Evolutionary conservation across 768 basidiomycete species (phyloP).

Genomic region (Favolaschia claudopus): DNA sequence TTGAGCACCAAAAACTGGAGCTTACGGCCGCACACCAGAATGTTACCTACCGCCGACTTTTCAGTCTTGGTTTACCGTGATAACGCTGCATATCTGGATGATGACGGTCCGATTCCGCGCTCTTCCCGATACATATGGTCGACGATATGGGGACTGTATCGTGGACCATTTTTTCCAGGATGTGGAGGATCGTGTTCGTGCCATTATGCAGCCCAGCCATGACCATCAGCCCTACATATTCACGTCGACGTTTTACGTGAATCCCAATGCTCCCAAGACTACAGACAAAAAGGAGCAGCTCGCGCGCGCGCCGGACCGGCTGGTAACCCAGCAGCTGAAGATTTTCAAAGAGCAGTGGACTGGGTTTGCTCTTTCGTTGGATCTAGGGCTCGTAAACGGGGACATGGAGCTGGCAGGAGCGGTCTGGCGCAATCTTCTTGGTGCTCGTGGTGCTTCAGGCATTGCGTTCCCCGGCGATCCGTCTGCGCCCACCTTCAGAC

Average conservation of each 20-base stretch:
- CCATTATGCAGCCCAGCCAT: slow-evolving; percentile 70
- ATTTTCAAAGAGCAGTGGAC: slow-evolving; percentile 93
- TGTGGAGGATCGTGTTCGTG: slow-evolving; percentile 87
- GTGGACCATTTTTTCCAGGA: slow-evolving; percentile 97
- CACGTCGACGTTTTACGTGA: slow-evolving; percentile 52
- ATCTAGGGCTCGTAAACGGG: slow-evolving; percentile 75
- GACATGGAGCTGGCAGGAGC: slow-evolving; percentile 88
- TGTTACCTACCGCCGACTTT: slow-evolving; percentile 91
- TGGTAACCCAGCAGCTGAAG: slow-evolving; percentile 89
- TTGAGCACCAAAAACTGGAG: slow-evolving; percentile 1
- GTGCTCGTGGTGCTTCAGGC: slow-evolving; percentile 80
- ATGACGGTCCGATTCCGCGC: slow-evolving; percentile 88
- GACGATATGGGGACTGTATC: slow-evolving; percentile 77
- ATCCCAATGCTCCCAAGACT: slow-evolving; percentile 48
- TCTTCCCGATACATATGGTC: slow-evolving; percentile 72
- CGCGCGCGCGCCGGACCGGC: slow-evolving; percentile 71
- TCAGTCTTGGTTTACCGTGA: slow-evolving; percentile 96
- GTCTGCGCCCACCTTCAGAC: slow-evolving; percentile 51
- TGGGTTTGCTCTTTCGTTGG: slow-evolving; percentile 80
- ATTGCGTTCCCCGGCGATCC: slow-evolving; percentile 53
- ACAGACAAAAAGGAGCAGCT: slow-evolving; percentile 33
- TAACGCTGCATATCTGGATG: slow-evolving; percentile 92
- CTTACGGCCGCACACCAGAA: slow-evolving; percentile 49
- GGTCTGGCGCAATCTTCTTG: slow-evolving; percentile 92
- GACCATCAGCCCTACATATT: slow-evolving; percentile 56